These are phyloP conservation scores for Nemophila menziesii DNA, from an alignment of 257 asterid species.

Conservation along the genomic window DNA sequence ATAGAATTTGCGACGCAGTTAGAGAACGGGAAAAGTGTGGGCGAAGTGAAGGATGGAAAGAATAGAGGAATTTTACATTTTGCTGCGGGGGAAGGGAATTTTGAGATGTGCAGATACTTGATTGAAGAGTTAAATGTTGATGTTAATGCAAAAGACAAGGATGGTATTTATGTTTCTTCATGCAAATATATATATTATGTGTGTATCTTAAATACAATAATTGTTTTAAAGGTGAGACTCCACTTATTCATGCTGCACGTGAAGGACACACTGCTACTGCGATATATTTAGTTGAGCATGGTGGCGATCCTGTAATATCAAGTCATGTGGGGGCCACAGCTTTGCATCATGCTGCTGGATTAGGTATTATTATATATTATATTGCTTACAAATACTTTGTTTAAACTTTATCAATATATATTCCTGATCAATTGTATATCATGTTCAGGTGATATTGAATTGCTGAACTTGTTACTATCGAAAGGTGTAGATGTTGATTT, in stretches of 20 bases:
- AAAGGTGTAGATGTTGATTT: conserved; percentile 59
- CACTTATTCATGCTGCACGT: conserved; percentile 81
- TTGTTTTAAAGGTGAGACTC: conserved; percentile 63
- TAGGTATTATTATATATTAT: conserved; percentile 42
- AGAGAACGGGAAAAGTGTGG: conserved; percentile 73
- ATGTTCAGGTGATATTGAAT: conserved; percentile 65
- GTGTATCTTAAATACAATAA: conserved; percentile 4
- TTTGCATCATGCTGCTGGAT: conserved; percentile 81
- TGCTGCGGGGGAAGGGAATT: conserved; percentile 91
- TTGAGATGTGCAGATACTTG: conserved; percentile 75
- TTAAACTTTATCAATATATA: background rate
- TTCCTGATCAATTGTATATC: conserved; percentile 11
- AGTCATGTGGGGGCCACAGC: conserved; percentile 83
- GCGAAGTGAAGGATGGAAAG: conserved; percentile 87
- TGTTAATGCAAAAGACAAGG: conserved; percentile 67
- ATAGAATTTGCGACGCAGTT: conserved; percentile 54
- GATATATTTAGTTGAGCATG: conserved; percentile 56
- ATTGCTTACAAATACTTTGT: background rate
- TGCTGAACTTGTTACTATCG: conserved; percentile 47
- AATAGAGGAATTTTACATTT: conserved; percentile 90
- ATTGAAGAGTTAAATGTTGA: conserved; percentile 80
- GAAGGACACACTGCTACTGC: conserved; percentile 75
- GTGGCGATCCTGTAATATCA: conserved; percentile 76
- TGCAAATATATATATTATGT: no score
- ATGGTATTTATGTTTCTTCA: conserved; percentile 45